phyloP scores from a whole-genome alignment of 78 protist genomes.

The Guillardia theta region DNA sequence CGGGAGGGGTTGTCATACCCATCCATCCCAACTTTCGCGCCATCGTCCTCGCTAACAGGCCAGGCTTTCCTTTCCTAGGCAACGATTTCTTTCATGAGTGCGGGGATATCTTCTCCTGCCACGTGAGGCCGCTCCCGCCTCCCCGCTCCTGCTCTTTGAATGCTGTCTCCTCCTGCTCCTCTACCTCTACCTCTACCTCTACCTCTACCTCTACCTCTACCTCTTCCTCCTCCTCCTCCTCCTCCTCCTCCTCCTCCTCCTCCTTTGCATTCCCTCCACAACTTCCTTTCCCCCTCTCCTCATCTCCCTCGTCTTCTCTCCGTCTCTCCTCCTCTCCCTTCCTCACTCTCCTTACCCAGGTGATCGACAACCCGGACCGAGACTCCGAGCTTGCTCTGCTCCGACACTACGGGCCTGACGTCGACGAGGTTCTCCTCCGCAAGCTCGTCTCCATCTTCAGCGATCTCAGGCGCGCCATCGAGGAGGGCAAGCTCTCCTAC shows the following conservation, averaged over 20 bases:
- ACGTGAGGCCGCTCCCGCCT: too few relatives aligned
- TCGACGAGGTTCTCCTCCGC: neutral
- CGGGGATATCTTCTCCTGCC: too few relatives aligned
- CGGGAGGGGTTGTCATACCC: neutral
- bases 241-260: neutral
- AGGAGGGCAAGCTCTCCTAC: neutral
- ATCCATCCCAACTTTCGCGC: constrained; percentile 72
- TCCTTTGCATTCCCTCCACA: neutral
- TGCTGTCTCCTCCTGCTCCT: neutral
- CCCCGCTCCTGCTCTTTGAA: neutral
- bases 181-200: neutral
- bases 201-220: neutral
- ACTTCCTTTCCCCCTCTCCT: neutral
- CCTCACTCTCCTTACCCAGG: too few relatives aligned
- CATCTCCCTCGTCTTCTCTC: neutral
- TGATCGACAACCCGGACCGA: too few relatives aligned
- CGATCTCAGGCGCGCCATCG: neutral
- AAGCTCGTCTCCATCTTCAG: neutral
- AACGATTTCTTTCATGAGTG: constrained; percentile 71
- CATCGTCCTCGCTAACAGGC: constrained; percentile 77
- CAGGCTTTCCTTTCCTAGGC: constrained; percentile 83
- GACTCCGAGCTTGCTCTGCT: too few relatives aligned
- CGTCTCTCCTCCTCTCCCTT: neutral
- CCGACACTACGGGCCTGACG: neutral
- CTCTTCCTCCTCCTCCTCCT: neutral